A percentile compares a stretch with the other conserved stretches of the same genome.
phyloP scores from a whole-genome alignment of 768 basidiomycete genomes.

The Cystofilobasidium capitatum region DNA sequence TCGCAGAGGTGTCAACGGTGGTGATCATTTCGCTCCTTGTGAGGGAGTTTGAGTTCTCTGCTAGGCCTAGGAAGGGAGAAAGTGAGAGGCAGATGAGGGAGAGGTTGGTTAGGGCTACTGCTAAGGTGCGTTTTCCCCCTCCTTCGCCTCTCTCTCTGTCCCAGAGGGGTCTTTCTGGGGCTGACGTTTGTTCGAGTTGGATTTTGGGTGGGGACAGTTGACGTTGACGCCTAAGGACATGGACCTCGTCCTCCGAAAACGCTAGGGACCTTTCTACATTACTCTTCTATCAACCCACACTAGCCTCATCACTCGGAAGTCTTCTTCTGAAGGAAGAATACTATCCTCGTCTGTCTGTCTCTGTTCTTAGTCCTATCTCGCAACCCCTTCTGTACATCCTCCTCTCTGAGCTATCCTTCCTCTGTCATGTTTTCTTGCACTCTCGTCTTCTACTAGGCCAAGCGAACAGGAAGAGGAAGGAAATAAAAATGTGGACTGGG shows the following conservation, averaged over 20 bases:
- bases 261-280: not conserved
- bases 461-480: too few species aligned
- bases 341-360: too few species aligned
- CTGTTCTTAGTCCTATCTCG: too few species aligned
- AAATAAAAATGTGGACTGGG: too few species aligned
- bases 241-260: conserved; percentile 7
- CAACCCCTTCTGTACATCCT: too few species aligned
- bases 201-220: not conserved
- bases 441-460: too few species aligned
- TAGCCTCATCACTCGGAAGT: too few species aligned
- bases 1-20: conserved; percentile 19
- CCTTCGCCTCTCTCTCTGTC: not conserved
- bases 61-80: conserved; percentile 10
- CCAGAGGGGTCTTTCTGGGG: not conserved
- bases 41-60: conserved; percentile 10
- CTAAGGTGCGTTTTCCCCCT: not conserved
- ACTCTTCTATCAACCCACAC: too few species aligned
- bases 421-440: too few species aligned
- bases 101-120: conserved; percentile 2
- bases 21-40: conserved; percentile 14
- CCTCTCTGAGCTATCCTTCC: too few species aligned
- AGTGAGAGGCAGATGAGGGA: not conserved
- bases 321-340: too few species aligned
- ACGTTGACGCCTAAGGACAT: conserved; percentile 16
- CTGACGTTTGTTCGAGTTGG: too few species aligned